phyloP scores from a whole-genome alignment of 176 grass and related monocot species.

The Lolium rigidum region DNA sequence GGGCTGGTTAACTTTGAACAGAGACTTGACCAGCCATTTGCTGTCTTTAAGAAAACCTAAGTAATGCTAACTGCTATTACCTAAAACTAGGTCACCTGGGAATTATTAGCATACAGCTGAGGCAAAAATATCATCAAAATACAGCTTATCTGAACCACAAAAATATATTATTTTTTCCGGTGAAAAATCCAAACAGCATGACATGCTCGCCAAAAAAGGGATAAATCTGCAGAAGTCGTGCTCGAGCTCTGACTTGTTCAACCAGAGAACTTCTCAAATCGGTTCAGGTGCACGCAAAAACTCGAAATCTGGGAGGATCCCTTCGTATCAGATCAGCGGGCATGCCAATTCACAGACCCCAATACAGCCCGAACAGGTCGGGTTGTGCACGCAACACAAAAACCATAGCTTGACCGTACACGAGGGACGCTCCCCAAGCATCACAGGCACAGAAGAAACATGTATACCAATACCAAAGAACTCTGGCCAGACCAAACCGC shows the following conservation, averaged over 20 bases:
- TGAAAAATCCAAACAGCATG: neutral
- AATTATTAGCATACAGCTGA: neutral
- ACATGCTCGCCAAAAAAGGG: neutral
- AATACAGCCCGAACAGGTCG: neutral
- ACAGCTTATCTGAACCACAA: constrained; percentile 2
- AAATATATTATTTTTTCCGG: neutral
- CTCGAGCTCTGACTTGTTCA: neutral
- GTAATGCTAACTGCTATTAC: neutral
- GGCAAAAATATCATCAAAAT: neutral
- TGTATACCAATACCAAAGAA: neutral
- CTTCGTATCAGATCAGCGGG: neutral
- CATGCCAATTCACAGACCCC: neutral
- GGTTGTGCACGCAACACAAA: neutral
- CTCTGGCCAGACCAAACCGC: neutral
- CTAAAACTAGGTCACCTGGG: neutral
- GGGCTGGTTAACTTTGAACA: neutral
- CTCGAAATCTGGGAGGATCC: neutral
- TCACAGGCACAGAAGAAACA: neutral
- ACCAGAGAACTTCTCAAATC: neutral
- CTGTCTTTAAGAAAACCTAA: neutral
- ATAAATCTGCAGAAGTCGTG: neutral
- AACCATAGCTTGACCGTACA: neutral
- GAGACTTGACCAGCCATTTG: neutral
- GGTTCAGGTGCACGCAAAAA: neutral
- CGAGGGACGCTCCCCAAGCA: neutral